phyloP scores from a whole-genome alignment of 164 flowering plant species.

The Chimonanthus praecox region DNA sequence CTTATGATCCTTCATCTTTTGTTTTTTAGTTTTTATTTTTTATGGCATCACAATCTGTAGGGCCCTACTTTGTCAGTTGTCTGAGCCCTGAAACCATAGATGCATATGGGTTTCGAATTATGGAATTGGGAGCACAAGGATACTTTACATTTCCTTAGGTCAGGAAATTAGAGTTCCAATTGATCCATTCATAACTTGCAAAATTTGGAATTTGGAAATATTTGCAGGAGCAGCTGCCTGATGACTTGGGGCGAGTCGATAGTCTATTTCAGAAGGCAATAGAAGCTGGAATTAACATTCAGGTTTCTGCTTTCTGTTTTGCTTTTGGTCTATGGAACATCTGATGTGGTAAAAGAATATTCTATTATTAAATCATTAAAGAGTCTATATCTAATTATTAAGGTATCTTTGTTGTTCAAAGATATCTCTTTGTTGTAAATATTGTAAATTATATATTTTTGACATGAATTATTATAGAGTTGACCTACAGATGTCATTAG shows the following conservation, averaged over 20 bases:
- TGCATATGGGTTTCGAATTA: too few species aligned
- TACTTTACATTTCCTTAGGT: too few species aligned
- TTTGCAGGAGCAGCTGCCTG: constrained; percentile 76
- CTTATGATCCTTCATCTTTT: too few species aligned
- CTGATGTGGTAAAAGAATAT: not conserved
- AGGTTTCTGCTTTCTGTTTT: constrained; percentile 39
- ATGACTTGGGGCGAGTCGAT: constrained; percentile 74
- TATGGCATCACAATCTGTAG: too few species aligned
- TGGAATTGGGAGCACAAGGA: too few species aligned
- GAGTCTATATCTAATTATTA: not conserved
- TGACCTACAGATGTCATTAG: too few species aligned
- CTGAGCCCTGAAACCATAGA: too few species aligned
- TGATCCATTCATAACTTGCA: not conserved
- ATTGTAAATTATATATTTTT: too few species aligned
- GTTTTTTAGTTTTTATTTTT: too few species aligned
- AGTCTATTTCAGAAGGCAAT: constrained; percentile 60
- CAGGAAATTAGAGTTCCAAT: not conserved
- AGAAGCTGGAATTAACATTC: constrained; percentile 69
- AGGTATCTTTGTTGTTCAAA: not conserved
- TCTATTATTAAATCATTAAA: not conserved
- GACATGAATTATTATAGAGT: too few species aligned
- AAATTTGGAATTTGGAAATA: constrained; percentile 8
- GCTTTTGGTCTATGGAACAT: not conserved
- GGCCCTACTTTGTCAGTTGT: too few species aligned
- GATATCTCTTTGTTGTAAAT: too few species aligned